These are phyloP conservation scores for Bothia castanella DNA, from an alignment of 1,284 basidiomycete genomes.

Conservation along the genomic window DNA sequence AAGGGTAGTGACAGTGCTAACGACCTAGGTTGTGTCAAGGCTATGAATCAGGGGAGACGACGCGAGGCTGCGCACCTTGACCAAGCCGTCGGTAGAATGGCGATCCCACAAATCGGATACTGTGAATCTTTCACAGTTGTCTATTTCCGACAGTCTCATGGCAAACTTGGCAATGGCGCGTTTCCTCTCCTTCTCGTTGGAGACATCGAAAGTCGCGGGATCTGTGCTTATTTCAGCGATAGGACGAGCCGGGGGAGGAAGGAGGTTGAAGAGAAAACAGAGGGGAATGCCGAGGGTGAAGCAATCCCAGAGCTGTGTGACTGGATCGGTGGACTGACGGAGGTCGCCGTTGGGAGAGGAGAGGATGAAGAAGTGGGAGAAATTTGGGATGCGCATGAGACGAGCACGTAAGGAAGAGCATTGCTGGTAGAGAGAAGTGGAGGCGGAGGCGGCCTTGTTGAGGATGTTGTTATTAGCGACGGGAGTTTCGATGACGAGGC, in stretches of 20 bases:
- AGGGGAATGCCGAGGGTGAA: slow-evolving; percentile 92
- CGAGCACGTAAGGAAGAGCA: slow-evolving; percentile 71
- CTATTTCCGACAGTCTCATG: slow-evolving; percentile 66
- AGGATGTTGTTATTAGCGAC: slow-evolving; percentile 77
- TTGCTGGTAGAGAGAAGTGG: slow-evolving; percentile 84
- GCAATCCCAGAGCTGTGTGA: slow-evolving; percentile 91
- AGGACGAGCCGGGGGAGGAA: slow-evolving; percentile 62
- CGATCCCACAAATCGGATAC: slow-evolving; percentile 88
- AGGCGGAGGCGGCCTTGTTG: slow-evolving; percentile 79
- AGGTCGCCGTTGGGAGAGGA: slow-evolving; percentile 51
- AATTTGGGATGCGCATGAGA: slow-evolving; percentile 71
- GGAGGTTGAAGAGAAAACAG: slow-evolving; percentile 92
- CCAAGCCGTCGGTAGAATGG: slow-evolving; percentile 89
- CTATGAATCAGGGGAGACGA: background rate
- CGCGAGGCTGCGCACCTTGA: slow-evolving; percentile 68
- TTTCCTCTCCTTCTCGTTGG: slow-evolving; percentile 75
- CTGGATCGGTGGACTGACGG: slow-evolving; percentile 77
- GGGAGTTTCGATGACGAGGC: slow-evolving; percentile 67
- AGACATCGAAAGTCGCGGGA: slow-evolving; percentile 58
- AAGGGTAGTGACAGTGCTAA: slow-evolving; percentile 88
- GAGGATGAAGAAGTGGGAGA: slow-evolving; percentile 65
- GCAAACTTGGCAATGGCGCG: slow-evolving; percentile 75
- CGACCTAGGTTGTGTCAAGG: slow-evolving; percentile 51
- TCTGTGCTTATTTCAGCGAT: slow-evolving; percentile 66
- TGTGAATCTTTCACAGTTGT: slow-evolving; percentile 71